Conservation (phyloP, 2,329 filamentous ascomycete genomes). For the Paecilomyces formosus region DNA sequence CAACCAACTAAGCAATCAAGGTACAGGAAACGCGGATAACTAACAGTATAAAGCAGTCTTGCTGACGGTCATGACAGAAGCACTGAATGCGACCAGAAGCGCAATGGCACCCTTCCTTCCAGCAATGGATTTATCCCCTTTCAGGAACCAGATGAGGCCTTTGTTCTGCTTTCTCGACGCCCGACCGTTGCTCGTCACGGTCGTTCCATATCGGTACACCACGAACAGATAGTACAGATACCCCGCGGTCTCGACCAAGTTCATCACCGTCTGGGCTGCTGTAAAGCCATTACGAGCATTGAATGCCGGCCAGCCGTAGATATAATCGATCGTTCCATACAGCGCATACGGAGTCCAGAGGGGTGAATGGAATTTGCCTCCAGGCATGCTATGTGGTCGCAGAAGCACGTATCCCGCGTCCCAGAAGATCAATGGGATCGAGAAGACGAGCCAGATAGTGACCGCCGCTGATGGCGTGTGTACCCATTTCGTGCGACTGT, state of each 20-base stretch:
- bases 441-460: conserved; percentile 65
- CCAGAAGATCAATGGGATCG: conserved; percentile 73
- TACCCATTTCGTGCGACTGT: conserved; percentile 37
- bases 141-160: conserved; percentile 37
- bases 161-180: conserved; percentile 19
- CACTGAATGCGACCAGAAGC: conserved; percentile 51
- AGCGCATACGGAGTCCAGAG: conserved; percentile 72
- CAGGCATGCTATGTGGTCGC: conserved; percentile 74
- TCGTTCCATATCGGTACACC: conserved; percentile 37
- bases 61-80: conserved; percentile 56
- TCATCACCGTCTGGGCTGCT: conserved; percentile 63
- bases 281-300: conserved; percentile 66
- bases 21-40: conserved; percentile 15
- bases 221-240: conserved; percentile 58
- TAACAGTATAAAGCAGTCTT: conserved; percentile 63
- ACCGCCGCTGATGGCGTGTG: conserved; percentile 55
- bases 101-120: conserved; percentile 49
- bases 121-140: conserved; percentile 43
- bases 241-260: conserved; percentile 58
- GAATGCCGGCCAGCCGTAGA: conserved; percentile 73
- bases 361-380: conserved; percentile 63
- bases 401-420: conserved; percentile 72
- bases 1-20: background rate
- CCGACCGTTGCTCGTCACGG: conserved; percentile 17
- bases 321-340: conserved; percentile 70